These are phyloP conservation scores for Pythium diclinum DNA, from an alignment of 352 stramenopile species.

Conservation along the genomic window DNA sequence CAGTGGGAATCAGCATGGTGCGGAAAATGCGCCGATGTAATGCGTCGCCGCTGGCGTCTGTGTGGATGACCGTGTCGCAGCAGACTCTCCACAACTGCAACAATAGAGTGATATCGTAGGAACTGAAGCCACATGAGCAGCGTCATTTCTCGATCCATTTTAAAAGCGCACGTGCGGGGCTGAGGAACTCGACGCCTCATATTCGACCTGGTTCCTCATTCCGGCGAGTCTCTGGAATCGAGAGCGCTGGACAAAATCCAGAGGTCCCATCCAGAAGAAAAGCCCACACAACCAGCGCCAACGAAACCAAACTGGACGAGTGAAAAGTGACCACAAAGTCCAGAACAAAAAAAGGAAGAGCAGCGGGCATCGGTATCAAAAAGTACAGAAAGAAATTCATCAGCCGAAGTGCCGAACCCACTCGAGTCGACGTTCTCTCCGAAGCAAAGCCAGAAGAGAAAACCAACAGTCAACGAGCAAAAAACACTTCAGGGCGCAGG, in stretches of 20 bases:
- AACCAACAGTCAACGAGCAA: neutral
- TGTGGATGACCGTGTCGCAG: neutral
- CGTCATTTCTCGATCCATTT: neutral
- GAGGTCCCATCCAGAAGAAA: neutral
- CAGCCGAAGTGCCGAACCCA: neutral
- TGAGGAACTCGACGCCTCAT: no score
- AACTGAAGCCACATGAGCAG: neutral
- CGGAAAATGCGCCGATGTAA: neutral
- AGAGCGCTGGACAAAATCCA: neutral
- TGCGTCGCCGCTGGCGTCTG: neutral
- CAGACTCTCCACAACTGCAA: neutral
- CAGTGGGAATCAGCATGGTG: neutral
- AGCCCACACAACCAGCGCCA: neutral
- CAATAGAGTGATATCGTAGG: neutral
- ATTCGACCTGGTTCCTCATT: neutral
- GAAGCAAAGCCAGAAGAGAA: neutral
- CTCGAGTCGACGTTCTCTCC: neutral
- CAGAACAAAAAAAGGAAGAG: neutral
- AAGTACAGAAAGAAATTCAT: slow-evolving; percentile 2
- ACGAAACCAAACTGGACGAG: neutral
- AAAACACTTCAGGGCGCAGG: neutral
- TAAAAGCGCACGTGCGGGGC: no score
- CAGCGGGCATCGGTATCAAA: neutral
- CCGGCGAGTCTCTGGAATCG: neutral
- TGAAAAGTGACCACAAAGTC: neutral